These are phyloP conservation scores for Podaxis sp. DNA, from an alignment of 768 basidiomycete species.

Conservation along the genomic window DNA sequence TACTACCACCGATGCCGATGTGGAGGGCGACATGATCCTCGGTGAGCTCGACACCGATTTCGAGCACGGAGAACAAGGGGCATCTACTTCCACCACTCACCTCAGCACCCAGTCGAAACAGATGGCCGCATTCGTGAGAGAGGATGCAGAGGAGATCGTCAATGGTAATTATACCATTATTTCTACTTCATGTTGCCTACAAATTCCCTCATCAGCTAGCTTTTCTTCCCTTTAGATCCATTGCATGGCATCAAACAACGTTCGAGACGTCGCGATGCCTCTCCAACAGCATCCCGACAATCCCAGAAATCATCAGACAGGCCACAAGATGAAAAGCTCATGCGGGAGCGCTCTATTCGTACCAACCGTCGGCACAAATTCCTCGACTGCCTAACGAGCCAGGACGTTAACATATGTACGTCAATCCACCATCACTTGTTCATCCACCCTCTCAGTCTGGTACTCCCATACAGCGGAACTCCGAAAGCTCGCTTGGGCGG, in stretches of 20 bases:
- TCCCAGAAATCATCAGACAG: slow-evolving; percentile 22
- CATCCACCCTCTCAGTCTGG: slow-evolving; percentile 12
- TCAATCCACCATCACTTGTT: slow-evolving; percentile 14
- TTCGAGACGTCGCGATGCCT: slow-evolving; percentile 35
- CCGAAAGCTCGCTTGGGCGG: slow-evolving; percentile 92
- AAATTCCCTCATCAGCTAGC: slow-evolving; percentile 27
- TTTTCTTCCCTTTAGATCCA: slow-evolving; percentile 47
- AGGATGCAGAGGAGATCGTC: slow-evolving; percentile 74
- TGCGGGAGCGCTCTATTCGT: slow-evolving; percentile 75
- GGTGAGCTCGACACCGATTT: slow-evolving; percentile 71
- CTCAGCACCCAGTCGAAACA: slow-evolving; percentile 41
- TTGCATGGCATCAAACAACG: slow-evolving; percentile 53
- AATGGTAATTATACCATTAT: slow-evolving; percentile 52
- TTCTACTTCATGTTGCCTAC: slow-evolving; percentile 1
- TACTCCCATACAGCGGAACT: slow-evolving; percentile 58
- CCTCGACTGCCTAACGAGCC: slow-evolving; percentile 69
- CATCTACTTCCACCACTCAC: slow-evolving; percentile 25
- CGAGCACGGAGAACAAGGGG: slow-evolving; percentile 24
- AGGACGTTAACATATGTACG: slow-evolving; percentile 83
- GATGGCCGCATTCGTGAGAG: slow-evolving; percentile 51
- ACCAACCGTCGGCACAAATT: slow-evolving; percentile 82
- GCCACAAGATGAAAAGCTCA: slow-evolving; percentile 47
- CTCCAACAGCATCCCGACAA: slow-evolving; percentile 27
- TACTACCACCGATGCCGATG: slow-evolving; percentile 54
- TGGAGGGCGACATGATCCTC: slow-evolving; percentile 75